Base-by-base conservation (phyloP, 108 stramenopile species). In the Skeletonema costatum region DNA sequence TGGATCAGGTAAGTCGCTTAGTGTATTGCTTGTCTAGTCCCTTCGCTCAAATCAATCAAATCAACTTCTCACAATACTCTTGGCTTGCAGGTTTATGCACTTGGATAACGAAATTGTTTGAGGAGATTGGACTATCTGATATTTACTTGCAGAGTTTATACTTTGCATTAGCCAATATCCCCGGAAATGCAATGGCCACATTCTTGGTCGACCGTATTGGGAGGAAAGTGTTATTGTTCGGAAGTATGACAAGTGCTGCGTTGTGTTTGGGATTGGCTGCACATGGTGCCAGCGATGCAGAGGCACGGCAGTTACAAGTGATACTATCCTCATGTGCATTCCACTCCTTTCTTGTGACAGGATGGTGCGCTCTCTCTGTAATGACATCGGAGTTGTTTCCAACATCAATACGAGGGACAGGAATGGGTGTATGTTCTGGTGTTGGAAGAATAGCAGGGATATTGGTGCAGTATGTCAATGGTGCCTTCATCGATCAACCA, bases 81-180 rank as follows among this genome's bases (percentile, higher is more conserved):
- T 16, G 4, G 3, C 16, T 46, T 46, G 44, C 14, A 46, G 73
- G 73, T 17, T 35, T 69, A n/a, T 74, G 67, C 38, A 33, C 64
- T 5, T 74, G 73, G 73, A 74, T 74, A 8, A 59, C 68, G 16
- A 74, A 36, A 35, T 17, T 68, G 5, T 68, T 68, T 17, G 62
- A 71, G n/a, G 32, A 32, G 19, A 60, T 61, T 30, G 67, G 60
- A n/a, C 50, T 68, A 14, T 31, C 58, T 16, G 60, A 68, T 10
- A 60, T 68, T 5, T 68, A 68, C 59, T 50, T 68, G 25, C 67
- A 68, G 25, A 61, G 59, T 61, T 60, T 68, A 30, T 59, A 59
- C 59, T 68, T 68, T 68, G 67, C 67, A 32, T 30, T 68, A 3
- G 50, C 67, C 14, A 68, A 68, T 56, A 16, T 68, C 7, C 67